Evolutionary conservation across 345 rosid genomes (phyloP), one percentile per base, ranked within the genome.

Genomic region (Eucalyptus erythrocorys): DNA sequence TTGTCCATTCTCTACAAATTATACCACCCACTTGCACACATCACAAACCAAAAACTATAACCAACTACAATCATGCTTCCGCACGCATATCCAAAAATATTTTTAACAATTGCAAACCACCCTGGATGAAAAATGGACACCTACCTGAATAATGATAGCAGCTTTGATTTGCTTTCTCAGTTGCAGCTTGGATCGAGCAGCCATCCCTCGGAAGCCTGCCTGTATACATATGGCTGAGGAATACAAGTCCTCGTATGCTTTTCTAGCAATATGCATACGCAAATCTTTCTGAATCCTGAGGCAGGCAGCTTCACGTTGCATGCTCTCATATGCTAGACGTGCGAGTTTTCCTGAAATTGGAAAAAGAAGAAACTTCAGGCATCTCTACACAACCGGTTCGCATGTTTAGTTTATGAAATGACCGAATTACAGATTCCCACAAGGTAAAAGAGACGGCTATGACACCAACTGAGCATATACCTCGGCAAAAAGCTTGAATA

Each of bases 151-250:
- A 53, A 92, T 86, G 55, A 93, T 95, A 80, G 99, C 96, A 85
- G 97, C 99, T 90, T 86, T 94, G 80, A 96, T 93, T 94, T 93
- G 94, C 93, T 97, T 94, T 93, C 95, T 95, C 93, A 94, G 94
- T 80, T 89, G 93, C 53, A 96, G 89, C 89, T 97, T 98, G 85
- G 94, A 94, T 59, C 99, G 95, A 87, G 98, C 95, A 91, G 92
- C 97, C 97, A 97, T 97, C 90, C 99, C 99, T 89, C 97, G 97
- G 92, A 98, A 94, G 84, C 98, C 95, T 24, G 94, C 90, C 90
- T 98, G 99, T 91, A 98, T 92, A 71, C 92, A 93, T 89, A 95
- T 87, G 49, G 97, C 93, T 89, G 99, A 93, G 53, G 90, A 92
- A 85, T 87, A 91, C 92, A 94, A 40, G 86, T 93, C 94, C 88